A percentile compares a stretch with the other conserved stretches of the same genome.
phyloP scores from a whole-genome alignment of 2,329 filamentous ascomycete species.

The Penicillium sp. region DNA sequence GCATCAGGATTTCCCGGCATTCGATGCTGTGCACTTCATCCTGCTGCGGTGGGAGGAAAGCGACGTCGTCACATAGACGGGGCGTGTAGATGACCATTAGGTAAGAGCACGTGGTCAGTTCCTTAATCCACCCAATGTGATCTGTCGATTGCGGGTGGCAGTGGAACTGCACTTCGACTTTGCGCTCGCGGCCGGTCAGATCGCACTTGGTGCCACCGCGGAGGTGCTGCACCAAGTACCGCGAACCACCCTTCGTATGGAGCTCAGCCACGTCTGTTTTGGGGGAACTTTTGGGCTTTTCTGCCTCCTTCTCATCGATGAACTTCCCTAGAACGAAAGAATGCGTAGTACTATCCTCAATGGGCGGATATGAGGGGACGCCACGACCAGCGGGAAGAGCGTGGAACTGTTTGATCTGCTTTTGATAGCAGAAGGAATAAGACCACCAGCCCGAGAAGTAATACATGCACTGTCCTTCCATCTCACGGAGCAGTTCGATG shows the following conservation, averaged over 20 bases:
- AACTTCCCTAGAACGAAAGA: constrained; percentile 75
- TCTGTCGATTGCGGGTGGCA: constrained; percentile 76
- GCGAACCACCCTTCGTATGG: constrained; percentile 78
- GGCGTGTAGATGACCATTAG: constrained; percentile 92
- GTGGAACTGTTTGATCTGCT: constrained; percentile 87
- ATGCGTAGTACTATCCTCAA: constrained; percentile 72
- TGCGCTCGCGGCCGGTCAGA: constrained; percentile 76
- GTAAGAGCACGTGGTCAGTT: constrained; percentile 86
- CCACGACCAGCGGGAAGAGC: constrained; percentile 71
- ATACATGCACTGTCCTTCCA: constrained; percentile 81
- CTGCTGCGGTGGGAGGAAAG: constrained; percentile 79
- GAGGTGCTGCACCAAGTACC: constrained; percentile 82
- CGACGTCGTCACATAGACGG: constrained; percentile 81
- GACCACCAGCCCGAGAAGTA: constrained; percentile 91
- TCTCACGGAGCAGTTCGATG: constrained; percentile 74
- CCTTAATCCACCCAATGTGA: constrained; percentile 89
- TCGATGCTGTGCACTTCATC: constrained; percentile 74
- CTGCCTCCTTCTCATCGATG: constrained; percentile 37
- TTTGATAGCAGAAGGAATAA: constrained; percentile 90
- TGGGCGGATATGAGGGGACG: constrained; percentile 67
- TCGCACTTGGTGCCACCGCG: constrained; percentile 82
- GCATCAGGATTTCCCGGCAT: constrained; percentile 70
- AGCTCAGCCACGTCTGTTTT: constrained; percentile 60
- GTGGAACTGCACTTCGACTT: constrained; percentile 77
- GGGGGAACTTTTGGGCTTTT: constrained; percentile 28